A percentile compares a stretch with the other conserved stretches of the same genome.
Conservation (phyloP, 345 rosid species). For the Microcos paniculata region DNA sequence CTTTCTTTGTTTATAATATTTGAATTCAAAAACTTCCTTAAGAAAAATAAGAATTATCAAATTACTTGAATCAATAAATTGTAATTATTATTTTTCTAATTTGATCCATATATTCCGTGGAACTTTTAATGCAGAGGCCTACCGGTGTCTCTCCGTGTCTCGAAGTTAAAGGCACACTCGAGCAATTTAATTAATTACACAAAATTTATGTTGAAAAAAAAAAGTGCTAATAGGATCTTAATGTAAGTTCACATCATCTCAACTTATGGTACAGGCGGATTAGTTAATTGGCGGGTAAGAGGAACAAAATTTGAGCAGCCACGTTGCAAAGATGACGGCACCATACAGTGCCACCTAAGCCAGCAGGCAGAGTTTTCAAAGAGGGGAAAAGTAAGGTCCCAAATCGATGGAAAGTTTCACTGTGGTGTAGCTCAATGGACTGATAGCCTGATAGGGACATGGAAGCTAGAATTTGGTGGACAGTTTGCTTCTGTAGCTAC, state of each 20-base stretch:
- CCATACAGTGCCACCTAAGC: neutral
- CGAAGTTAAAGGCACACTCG: neutral
- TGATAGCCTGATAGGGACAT: conserved; percentile 10
- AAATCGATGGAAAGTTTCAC: neutral
- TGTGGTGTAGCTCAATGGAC: neutral
- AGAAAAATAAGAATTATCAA: too few relatives aligned
- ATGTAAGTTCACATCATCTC: too few relatives aligned
- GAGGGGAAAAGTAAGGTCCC: neutral
- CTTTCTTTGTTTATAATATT: too few relatives aligned
- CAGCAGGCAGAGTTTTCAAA: neutral
- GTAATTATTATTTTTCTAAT: too few relatives aligned
- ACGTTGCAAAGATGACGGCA: neutral
- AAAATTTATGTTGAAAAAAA: neutral
- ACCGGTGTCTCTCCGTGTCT: neutral
- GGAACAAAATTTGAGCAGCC: too few relatives aligned
- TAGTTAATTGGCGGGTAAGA: too few relatives aligned
- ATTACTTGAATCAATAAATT: too few relatives aligned
- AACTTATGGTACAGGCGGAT: too few relatives aligned
- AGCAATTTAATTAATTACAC: neutral
- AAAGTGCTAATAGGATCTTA: too few relatives aligned
- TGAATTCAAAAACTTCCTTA: too few relatives aligned
- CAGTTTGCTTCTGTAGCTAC: neutral
- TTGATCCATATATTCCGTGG: neutral
- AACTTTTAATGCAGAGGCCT: conserved; percentile 9
- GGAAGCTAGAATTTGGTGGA: conserved; percentile 4